Evolutionary conservation across 176 grass and related monocot genomes (phyloP).

Genomic region (Pharus latifolius): DNA sequence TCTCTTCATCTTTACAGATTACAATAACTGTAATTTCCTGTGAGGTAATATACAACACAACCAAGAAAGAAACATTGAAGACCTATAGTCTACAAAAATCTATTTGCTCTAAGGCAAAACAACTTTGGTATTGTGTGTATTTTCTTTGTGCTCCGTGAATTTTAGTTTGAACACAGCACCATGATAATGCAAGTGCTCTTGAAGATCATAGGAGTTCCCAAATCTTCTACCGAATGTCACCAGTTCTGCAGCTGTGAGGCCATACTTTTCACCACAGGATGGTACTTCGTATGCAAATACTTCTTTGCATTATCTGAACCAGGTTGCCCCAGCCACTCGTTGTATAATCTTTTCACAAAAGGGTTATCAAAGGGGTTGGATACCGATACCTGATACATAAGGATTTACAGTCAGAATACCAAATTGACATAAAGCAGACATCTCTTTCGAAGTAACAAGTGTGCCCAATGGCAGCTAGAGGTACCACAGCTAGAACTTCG

Average conservation of each 20-base stretch:
- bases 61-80: constrained; percentile 11
- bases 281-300: constrained; percentile 75
- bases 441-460: background rate
- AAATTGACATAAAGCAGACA: background rate
- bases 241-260: constrained; percentile 86
- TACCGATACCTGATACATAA: constrained; percentile 45
- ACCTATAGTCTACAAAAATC: constrained; percentile 49
- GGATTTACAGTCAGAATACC: background rate
- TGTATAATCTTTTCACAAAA: constrained; percentile 53
- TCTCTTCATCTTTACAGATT: constrained; percentile 23
- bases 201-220: background rate
- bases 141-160: constrained; percentile 1
- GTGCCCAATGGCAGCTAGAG: background rate
- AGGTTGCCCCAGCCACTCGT: constrained; percentile 81
- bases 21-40: constrained; percentile 2
- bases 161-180: background rate
- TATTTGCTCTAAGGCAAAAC: constrained; percentile 11
- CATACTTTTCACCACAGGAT: constrained; percentile 75
- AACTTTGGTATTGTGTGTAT: background rate
- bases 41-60: constrained; percentile 23
- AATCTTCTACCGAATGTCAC: constrained; percentile 19
- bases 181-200: background rate
- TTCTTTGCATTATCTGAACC: constrained; percentile 82
- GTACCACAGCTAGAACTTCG: background rate
- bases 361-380: constrained; percentile 63